Conservation (phyloP, 208 protist species). For the Acanthamoeba royreba region DNA sequence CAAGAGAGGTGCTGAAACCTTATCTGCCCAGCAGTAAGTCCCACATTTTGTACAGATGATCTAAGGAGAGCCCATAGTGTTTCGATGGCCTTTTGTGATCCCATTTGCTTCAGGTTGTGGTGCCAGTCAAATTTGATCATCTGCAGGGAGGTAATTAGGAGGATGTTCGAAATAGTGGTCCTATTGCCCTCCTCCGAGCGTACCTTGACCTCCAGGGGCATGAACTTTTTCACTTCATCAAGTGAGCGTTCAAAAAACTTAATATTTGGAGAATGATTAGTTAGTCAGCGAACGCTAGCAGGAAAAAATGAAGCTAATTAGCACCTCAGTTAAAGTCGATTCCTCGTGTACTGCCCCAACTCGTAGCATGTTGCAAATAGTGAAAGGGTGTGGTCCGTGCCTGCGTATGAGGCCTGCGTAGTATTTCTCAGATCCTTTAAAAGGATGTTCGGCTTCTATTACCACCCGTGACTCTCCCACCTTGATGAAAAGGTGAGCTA, state of each 20-base stretch:
- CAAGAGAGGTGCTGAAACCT: neutral
- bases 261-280: neutral
- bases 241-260: conserved; percentile 9
- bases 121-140: conserved; percentile 74
- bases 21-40: neutral
- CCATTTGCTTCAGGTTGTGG: conserved; percentile 55
- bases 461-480: conserved; percentile 64
- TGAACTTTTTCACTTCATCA: conserved; percentile 43
- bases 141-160: conserved; percentile 46
- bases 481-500: neutral
- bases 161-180: neutral
- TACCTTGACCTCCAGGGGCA: neutral
- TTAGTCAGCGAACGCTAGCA: neutral
- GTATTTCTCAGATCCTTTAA: conserved; percentile 61
- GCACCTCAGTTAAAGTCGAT: neutral
- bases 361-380: conserved; percentile 37
- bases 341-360: neutral
- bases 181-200: neutral
- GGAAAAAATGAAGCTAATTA: neutral
- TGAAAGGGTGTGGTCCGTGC: conserved; percentile 39
- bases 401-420: conserved; percentile 39
- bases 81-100: conserved; percentile 44
- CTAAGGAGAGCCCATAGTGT: conserved; percentile 45
- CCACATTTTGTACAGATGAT: neutral
- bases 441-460: conserved; percentile 49